phyloP scores from a whole-genome alignment of 2,329 filamentous ascomycete species.

The Rhinocladiella similis region DNA sequence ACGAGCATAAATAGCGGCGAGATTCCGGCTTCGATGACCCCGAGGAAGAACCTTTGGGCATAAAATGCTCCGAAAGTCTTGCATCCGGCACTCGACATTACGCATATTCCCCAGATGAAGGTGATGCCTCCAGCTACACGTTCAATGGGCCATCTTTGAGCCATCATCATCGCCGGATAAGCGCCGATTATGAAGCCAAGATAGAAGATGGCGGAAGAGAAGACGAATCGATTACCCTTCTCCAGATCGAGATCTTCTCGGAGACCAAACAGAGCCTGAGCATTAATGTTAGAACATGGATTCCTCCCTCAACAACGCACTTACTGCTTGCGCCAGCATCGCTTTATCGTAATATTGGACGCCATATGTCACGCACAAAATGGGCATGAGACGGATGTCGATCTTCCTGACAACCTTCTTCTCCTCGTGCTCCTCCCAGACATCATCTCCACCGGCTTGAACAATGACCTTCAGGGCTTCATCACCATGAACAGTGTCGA shows the following conservation, averaged over 20 bases:
- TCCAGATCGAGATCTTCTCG: constrained; percentile 42
- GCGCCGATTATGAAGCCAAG: constrained; percentile 74
- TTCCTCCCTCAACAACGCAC: neutral
- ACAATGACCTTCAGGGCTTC: constrained; percentile 44
- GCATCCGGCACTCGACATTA: constrained; percentile 68
- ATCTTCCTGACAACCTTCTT: constrained; percentile 38
- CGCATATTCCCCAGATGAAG: constrained; percentile 65
- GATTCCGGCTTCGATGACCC: constrained; percentile 63
- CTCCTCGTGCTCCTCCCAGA: constrained; percentile 48
- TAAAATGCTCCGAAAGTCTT: constrained; percentile 63
- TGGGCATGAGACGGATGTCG: constrained; percentile 48
- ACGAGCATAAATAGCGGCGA: constrained; percentile 67
- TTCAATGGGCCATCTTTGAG: constrained; percentile 68
- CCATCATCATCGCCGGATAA: constrained; percentile 69
- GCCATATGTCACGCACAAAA: constrained; percentile 52
- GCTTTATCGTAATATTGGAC: constrained; percentile 57
- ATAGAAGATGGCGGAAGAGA: constrained; percentile 52
- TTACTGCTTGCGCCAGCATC: constrained; percentile 55
- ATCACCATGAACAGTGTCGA: constrained; percentile 42
- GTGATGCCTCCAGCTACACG: constrained; percentile 63
- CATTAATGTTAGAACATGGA: neutral
- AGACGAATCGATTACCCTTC: constrained; percentile 43
- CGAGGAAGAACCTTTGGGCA: constrained; percentile 64
- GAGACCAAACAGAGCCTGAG: constrained; percentile 44
- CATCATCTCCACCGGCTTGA: constrained; percentile 43